Evolutionary conservation across 73 alveolate genomes (phyloP).

Genomic region (Stentor coeruleus): DNA sequence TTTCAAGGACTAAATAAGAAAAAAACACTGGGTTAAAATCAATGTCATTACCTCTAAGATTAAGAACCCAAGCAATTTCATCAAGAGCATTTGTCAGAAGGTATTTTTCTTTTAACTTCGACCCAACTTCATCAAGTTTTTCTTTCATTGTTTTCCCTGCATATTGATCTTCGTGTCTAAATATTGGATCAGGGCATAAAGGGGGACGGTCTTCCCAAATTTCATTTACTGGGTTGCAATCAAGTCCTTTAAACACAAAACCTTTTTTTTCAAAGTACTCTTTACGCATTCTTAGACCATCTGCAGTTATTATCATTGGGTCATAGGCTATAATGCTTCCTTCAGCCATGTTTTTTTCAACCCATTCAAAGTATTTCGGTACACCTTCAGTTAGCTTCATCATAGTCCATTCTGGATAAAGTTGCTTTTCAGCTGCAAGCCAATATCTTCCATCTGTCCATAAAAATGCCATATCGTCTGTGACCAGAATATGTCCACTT

Average conservation of each 20-base stretch:
- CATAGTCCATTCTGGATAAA: slow-evolving; percentile 92
- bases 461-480: slow-evolving; percentile 82
- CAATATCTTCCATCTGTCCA: slow-evolving; percentile 99
- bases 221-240: slow-evolving; percentile 71
- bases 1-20: slow-evolving; percentile 65
- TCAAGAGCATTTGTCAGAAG: slow-evolving; percentile 53
- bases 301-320: slow-evolving; percentile 43
- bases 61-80: slow-evolving; percentile 90
- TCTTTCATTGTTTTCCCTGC: slow-evolving; percentile 64
- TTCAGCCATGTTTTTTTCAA: slow-evolving; percentile 30
- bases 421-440: slow-evolving; percentile 89
- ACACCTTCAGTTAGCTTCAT: slow-evolving; percentile 71
- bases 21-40: slow-evolving; percentile 94
- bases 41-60: slow-evolving; percentile 91
- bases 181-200: slow-evolving; percentile 39
- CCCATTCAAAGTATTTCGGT: slow-evolving; percentile 47
- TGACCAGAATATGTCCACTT: slow-evolving; percentile 83
- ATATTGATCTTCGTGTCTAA: slow-evolving; percentile 62
- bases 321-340: slow-evolving; percentile 63
- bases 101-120: slow-evolving; percentile 21
- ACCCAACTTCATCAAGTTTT: background rate
- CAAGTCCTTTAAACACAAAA: slow-evolving; percentile 49
- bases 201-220: slow-evolving; percentile 76
- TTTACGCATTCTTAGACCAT: slow-evolving; percentile 39
- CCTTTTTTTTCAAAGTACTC: slow-evolving; percentile 41